phyloP scores from a whole-genome alignment of 2,329 filamentous ascomycete genomes.

The Sarocladium kiliense region DNA sequence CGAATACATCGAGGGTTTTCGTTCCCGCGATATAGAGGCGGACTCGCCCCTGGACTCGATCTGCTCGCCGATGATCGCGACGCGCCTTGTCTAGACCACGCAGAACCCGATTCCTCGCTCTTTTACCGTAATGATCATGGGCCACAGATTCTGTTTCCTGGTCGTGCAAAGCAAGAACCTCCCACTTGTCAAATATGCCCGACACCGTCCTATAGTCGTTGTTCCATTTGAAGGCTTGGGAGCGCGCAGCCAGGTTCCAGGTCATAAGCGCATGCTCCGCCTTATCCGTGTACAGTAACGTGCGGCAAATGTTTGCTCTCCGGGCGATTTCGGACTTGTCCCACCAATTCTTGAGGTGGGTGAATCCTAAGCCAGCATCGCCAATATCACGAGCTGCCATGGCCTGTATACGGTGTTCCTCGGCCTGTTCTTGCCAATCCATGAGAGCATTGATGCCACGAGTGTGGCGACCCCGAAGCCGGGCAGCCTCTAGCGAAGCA shows the following conservation, averaged over 20 bases:
- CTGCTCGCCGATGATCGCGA: background rate
- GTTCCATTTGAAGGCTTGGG: slow-evolving; percentile 27
- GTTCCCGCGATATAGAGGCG: slow-evolving; percentile 26
- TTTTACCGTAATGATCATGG: background rate
- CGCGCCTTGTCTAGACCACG: background rate
- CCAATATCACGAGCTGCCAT: slow-evolving; percentile 13
- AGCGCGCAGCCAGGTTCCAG: slow-evolving; percentile 29
- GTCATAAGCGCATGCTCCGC: slow-evolving; percentile 17
- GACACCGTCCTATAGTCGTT: slow-evolving; percentile 25
- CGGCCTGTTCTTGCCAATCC: slow-evolving; percentile 17
- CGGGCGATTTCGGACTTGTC: slow-evolving; percentile 22
- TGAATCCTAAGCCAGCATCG: slow-evolving; percentile 15
- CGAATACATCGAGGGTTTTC: slow-evolving; percentile 21
- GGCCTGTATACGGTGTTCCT: slow-evolving; percentile 7
- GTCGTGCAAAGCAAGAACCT: background rate
- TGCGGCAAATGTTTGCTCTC: slow-evolving; percentile 19
- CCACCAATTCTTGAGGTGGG: slow-evolving; percentile 25
- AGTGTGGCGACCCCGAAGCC: slow-evolving; percentile 9
- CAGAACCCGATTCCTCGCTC: background rate
- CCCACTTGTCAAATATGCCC: slow-evolving; percentile 24
- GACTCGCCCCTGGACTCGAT: slow-evolving; percentile 15
- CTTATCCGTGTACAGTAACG: slow-evolving; percentile 16
- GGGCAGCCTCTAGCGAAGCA: slow-evolving; percentile 12
- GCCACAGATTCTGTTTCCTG: slow-evolving; percentile 16
- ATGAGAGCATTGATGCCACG: slow-evolving; percentile 14